phyloP scores from a whole-genome alignment of 2,329 filamentous ascomycete species.

The Neocatenulostroma microsporum region DNA sequence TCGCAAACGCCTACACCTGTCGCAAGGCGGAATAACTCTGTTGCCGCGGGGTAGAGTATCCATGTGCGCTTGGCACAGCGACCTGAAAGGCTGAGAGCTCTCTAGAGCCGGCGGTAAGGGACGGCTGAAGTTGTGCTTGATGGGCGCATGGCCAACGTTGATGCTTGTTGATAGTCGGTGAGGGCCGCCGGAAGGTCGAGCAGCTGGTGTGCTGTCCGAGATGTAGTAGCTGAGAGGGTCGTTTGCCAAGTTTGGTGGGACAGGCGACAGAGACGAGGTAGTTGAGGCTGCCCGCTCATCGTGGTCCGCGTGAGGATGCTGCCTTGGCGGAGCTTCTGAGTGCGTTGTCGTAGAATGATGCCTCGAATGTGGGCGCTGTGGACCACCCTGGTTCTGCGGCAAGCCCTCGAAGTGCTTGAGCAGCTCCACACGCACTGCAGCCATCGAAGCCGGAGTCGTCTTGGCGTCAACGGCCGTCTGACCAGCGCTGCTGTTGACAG shows the following conservation, averaged over 20 bases:
- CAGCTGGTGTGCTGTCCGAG: conserved; percentile 10
- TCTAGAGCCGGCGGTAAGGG: conserved; percentile 30
- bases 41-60: conserved; percentile 68
- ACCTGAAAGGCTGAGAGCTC: conserved; percentile 29
- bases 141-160: conserved; percentile 13
- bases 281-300: conserved; percentile 12
- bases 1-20: conserved; percentile 69
- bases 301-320: neutral
- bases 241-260: conserved; percentile 17
- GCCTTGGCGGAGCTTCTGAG: neutral
- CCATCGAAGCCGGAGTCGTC: conserved; percentile 36
- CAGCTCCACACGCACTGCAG: conserved; percentile 51
- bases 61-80: conserved; percentile 50
- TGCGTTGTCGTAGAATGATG: conserved; percentile 15
- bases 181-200: conserved; percentile 2
- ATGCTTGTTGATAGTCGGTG: conserved; percentile 23
- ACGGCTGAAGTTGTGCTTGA: conserved; percentile 32
- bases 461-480: conserved; percentile 34
- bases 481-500: conserved; percentile 45
- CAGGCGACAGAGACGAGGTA: conserved; percentile 26
- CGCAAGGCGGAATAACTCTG: conserved; percentile 71
- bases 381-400: conserved; percentile 41
- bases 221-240: conserved; percentile 19
- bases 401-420: conserved; percentile 57
- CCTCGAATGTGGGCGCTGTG: conserved; percentile 18